phyloP scores from a whole-genome alignment of 2,329 filamentous ascomycete genomes.

The Sporothrix brunneoviolacea region DNA sequence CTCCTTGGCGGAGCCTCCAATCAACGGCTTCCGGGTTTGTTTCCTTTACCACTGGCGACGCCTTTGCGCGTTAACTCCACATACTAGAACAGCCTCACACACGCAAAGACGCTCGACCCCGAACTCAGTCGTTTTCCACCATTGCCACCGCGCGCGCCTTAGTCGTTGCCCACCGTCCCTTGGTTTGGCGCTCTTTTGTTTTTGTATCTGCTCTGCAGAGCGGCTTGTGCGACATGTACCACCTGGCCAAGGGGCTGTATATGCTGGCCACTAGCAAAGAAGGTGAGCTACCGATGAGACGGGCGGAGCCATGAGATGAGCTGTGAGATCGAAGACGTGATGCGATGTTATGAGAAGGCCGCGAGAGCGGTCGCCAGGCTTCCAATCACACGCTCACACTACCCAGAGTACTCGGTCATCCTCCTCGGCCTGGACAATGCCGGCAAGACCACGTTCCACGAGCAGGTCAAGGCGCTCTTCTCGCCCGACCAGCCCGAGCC shows the following conservation, averaged over 20 bases:
- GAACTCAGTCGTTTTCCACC: too few species aligned
- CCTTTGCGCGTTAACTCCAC: too few species aligned
- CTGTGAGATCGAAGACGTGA: background rate
- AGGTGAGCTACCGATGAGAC: constrained; percentile 52
- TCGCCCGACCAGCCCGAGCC: constrained; percentile 54
- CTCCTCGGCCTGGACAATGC: constrained; percentile 96
- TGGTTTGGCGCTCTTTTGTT: too few species aligned
- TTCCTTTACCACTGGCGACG: too few species aligned
- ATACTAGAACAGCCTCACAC: too few species aligned
- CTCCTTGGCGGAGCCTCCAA: too few species aligned
- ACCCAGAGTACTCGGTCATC: constrained; percentile 87
- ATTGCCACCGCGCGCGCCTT: too few species aligned
- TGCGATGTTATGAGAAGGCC: too few species aligned
- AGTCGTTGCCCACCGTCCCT: background rate
- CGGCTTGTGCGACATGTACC: constrained; percentile 62
- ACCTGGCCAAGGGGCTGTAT: constrained; percentile 91
- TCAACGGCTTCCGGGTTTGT: too few species aligned
- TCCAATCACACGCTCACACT: background rate
- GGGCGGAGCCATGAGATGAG: background rate
- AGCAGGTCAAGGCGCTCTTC: constrained; percentile 90
- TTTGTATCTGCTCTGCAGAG: too few species aligned
- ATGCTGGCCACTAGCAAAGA: constrained; percentile 95
- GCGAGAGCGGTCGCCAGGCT: too few species aligned
- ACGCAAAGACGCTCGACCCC: too few species aligned
- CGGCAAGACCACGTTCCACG: constrained; percentile 95